Evolutionary conservation across 2,329 filamentous ascomycete species (phyloP).

Genomic region (Monilinia aucupariae): DNA sequence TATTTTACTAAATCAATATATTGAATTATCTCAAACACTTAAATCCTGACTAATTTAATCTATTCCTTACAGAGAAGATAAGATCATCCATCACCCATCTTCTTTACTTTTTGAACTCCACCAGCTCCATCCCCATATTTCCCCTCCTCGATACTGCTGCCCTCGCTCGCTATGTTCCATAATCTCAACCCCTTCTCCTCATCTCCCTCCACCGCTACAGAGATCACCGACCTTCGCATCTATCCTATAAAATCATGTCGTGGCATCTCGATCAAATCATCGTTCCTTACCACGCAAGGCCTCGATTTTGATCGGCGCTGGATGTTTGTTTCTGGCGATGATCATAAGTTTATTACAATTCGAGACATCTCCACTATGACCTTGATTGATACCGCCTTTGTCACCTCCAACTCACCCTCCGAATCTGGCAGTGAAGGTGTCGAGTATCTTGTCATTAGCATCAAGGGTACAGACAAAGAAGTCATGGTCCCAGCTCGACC

Average conservation of each 20-base stretch:
- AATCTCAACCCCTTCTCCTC: constrained; percentile 22
- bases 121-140: not conserved
- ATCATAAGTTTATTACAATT: constrained; percentile 55
- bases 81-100: too few relatives aligned
- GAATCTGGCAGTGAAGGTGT: constrained; percentile 31
- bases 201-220: constrained; percentile 15
- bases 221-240: constrained; percentile 42
- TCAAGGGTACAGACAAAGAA: constrained; percentile 36
- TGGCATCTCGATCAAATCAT: constrained; percentile 49
- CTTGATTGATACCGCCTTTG: constrained; percentile 40
- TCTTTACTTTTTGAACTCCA: too few relatives aligned
- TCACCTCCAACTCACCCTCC: not conserved
- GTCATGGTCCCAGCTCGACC: constrained; percentile 53
- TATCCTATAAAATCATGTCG: constrained; percentile 65
- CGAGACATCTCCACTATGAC: constrained; percentile 57
- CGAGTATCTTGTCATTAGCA: constrained; percentile 45
- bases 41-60: too few relatives aligned
- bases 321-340: constrained; percentile 55
- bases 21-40: too few relatives aligned
- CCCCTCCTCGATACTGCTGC: not conserved
- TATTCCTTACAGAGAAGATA: too few relatives aligned
- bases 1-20: too few relatives aligned
- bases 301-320: constrained; percentile 58
- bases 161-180: not conserved
- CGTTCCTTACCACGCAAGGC: constrained; percentile 49